phyloP scores from a whole-genome alignment of 148 eudicot genomes.

The Rhododendron williamsianum region DNA sequence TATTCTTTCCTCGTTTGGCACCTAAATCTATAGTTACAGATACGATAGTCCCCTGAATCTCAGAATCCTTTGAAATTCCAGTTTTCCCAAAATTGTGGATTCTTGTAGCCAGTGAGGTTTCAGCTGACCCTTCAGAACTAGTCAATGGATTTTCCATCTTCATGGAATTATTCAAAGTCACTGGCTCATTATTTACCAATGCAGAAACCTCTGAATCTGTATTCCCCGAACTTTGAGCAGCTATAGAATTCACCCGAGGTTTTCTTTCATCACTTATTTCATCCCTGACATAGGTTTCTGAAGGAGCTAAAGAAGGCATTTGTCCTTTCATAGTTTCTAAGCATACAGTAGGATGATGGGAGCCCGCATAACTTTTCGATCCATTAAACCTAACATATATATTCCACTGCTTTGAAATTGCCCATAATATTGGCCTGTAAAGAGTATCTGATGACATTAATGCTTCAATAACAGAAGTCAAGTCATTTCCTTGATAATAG shows the following conservation, averaged over 20 bases:
- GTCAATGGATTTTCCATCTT: conserved; percentile 33
- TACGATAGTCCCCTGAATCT: conserved; percentile 13
- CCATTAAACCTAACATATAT: conserved; percentile 25
- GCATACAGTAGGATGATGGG: conserved; percentile 17
- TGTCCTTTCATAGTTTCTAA: conserved; percentile 19
- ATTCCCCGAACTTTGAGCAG: conserved; percentile 24
- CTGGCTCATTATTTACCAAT: conserved; percentile 11
- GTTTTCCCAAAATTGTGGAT: conserved; percentile 17
- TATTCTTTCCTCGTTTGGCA: conserved; percentile 28
- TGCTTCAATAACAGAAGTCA: conserved; percentile 46
- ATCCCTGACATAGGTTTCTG: conserved; percentile 20
- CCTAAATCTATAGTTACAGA: conserved; percentile 22
- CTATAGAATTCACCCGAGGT: conserved; percentile 17
- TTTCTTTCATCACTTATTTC: conserved; percentile 23
- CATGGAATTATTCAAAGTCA: conserved; percentile 12
- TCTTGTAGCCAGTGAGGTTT: conserved; percentile 45
- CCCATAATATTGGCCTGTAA: conserved; percentile 40
- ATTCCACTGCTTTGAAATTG: conserved; percentile 51
- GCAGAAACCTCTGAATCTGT: conserved; percentile 21
- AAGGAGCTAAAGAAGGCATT: conserved; percentile 14
- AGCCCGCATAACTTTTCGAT: conserved; percentile 27
- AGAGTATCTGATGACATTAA: conserved; percentile 40
- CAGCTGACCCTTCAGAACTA: conserved; percentile 64
- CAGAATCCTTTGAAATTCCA: conserved; percentile 12
- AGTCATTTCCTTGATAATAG: conserved; percentile 66